Percentiles rank a stretch among this genome's conserved stretches.
Evolutionary conservation across 2,329 filamentous ascomycete genomes (phyloP).

Genomic region (Venturia oleaginea): DNA sequence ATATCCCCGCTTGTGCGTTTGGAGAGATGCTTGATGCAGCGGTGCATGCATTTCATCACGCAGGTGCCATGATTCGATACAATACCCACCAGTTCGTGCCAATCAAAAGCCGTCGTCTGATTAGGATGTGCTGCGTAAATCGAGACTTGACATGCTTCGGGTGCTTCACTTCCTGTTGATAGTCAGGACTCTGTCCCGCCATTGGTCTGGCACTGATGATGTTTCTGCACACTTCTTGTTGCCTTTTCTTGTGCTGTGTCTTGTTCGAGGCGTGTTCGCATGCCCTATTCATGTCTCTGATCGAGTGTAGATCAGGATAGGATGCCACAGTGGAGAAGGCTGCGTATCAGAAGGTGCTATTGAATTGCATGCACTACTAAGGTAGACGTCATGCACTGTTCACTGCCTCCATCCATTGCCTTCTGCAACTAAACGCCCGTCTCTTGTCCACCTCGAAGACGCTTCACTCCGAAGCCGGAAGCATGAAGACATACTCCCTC

Average conservation of each 20-base stretch:
- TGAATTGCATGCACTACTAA: not conserved
- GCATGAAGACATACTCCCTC: slow-evolving; percentile 92
- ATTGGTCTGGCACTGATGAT: not conserved
- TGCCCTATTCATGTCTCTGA: not conserved
- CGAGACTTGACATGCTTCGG: not conserved
- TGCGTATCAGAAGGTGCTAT: not conserved
- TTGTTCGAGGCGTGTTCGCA: not conserved
- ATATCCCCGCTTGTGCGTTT: not conserved
- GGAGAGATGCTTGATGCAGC: not conserved
- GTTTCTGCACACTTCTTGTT: not conserved
- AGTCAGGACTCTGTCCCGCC: not conserved
- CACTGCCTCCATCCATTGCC: not conserved
- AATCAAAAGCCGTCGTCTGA: not conserved
- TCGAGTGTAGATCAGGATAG: not conserved
- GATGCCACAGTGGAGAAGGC: not conserved
- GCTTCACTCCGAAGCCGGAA: slow-evolving; percentile 37
- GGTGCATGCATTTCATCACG: not conserved
- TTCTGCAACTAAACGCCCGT: not conserved
- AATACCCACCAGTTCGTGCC: not conserved
- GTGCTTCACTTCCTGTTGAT: not conserved
- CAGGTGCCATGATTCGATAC: not conserved
- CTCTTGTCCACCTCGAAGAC: no score
- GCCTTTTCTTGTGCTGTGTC: not conserved
- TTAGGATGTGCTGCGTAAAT: not conserved
- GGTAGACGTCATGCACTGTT: not conserved